Evolutionary conservation across 108 stramenopile genomes (phyloP), one percentile per base, ranked within the genome.

Genomic region (Skeletonema grethae): DNA sequence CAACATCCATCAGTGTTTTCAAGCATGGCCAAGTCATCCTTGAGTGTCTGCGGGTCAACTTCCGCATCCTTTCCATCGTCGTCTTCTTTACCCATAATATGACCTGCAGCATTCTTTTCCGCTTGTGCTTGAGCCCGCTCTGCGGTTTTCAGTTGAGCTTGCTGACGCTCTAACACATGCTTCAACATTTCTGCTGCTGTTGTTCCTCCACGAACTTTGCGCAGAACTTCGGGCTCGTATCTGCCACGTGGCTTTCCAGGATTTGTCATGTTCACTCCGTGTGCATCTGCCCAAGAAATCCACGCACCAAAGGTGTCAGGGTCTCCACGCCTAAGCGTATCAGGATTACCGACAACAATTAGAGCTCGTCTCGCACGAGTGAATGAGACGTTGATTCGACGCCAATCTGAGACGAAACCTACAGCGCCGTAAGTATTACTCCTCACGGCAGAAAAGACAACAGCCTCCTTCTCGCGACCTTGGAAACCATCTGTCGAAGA

Each of bases 401-500:
- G 83, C 90, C 95, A 96, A 76, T 99, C 99, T 9, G 88, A 85
- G 6, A 99, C 94, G 73, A 99, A 99, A 0, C 99, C 99, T 34
- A 99, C 97, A 24, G 84, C 76, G 31, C 97, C 96, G 58, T 93
- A 84, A 67, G 83, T 81, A 79, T 99, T 99, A 72, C 92, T 93
- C 61, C 99, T 79, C 35, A 99, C 99, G 10, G 98, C 91, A 59
- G 93, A 96, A 66, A 99, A 94, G 5, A 99, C 93, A 50, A 99
- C 96, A 34, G 96, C 97, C 72, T 99, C 98, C 75, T 98, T 97
- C 77, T 99, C 99, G 29, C 98, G 94, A 32, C 99, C 99, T 70
- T 99, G 99, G 64, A 98, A 99, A 25, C 98, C 98, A 85, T 99
- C 99, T 9, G 98, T 97, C 15, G 98, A 97, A 3, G 95, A 87